These are phyloP conservation scores for Thelonectria rubi DNA, from an alignment of 2,329 filamentous ascomycete species.

Conservation along the genomic window DNA sequence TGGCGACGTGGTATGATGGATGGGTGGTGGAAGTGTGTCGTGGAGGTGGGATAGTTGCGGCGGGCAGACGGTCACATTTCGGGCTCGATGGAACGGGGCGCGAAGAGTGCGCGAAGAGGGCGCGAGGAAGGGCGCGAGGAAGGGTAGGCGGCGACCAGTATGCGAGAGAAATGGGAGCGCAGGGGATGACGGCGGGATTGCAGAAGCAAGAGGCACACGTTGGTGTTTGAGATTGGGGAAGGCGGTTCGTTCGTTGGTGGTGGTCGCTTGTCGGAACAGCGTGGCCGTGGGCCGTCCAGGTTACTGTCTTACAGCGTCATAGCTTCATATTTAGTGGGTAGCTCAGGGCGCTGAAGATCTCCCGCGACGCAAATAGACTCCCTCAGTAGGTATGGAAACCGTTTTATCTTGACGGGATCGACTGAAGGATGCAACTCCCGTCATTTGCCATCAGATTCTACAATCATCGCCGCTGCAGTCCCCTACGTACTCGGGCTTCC, in stretches of 20 bases:
- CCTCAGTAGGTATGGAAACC: background rate
- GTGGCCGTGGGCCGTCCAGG: conserved; percentile 17
- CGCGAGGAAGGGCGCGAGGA: background rate
- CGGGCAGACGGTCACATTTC: conserved; percentile 23
- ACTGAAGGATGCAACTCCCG: background rate
- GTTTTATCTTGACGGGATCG: no score
- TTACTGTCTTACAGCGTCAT: conserved; percentile 5
- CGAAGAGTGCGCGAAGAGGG: background rate
- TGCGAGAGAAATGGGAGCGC: background rate
- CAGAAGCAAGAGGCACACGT: conserved; percentile 1
- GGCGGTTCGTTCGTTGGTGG: no score
- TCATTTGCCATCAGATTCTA: background rate
- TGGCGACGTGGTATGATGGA: conserved; percentile 8
- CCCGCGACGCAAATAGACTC: background rate
- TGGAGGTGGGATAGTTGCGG: conserved; percentile 9
- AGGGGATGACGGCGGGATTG: conserved; percentile 4
- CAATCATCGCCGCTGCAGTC: no score
- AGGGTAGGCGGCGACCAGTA: conserved; percentile 1
- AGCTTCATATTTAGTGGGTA: background rate
- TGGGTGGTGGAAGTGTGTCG: conserved; percentile 10
- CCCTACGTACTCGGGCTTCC: no score
- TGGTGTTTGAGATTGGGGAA: background rate
- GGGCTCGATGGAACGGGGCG: conserved; percentile 7
- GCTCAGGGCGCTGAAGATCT: background rate
- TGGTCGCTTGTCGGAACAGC: conserved; percentile 16